Evolutionary conservation across 257 asterid genomes (phyloP).

Genomic region (Perilla frutescens): DNA sequence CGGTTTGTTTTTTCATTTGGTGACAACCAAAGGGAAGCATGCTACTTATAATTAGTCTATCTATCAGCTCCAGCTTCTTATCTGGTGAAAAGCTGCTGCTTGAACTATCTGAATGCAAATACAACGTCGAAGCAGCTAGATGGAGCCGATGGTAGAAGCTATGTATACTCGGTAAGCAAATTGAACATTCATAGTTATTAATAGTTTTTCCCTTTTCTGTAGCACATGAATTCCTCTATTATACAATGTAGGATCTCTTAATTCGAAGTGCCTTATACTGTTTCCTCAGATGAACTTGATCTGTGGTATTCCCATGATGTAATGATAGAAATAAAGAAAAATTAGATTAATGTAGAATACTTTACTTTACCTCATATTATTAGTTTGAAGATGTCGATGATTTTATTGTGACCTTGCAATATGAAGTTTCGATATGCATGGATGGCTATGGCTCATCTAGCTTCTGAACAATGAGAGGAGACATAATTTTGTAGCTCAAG

Average conservation of each 20-base stretch:
- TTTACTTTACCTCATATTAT: neutral
- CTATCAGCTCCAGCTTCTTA: neutral
- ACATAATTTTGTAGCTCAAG: neutral
- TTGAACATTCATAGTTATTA: neutral
- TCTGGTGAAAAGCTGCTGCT: neutral
- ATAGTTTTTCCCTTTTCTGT: neutral
- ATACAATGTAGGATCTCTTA: constrained; percentile 16
- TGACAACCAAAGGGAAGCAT: constrained; percentile 24
- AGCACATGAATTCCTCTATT: constrained; percentile 28
- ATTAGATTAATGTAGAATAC: neutral
- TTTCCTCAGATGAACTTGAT: neutral
- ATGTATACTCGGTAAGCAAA: constrained; percentile 15
- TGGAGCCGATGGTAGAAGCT: constrained; percentile 22
- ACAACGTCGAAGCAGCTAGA: neutral
- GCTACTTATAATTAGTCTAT: neutral
- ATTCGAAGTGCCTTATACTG: constrained; percentile 15
- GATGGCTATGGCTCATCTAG: too few relatives aligned
- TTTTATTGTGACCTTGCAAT: too few relatives aligned
- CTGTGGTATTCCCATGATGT: constrained; percentile 16
- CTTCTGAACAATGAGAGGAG: too few relatives aligned
- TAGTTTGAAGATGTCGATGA: neutral
- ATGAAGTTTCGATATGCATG: too few relatives aligned
- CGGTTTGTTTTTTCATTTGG: neutral
- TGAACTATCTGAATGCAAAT: constrained; percentile 4
- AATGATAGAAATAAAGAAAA: neutral